Evolutionary conservation across 306 rosid genomes (phyloP), one percentile per base, ranked within the genome.

Genomic region (Fagus sylvatica): DNA sequence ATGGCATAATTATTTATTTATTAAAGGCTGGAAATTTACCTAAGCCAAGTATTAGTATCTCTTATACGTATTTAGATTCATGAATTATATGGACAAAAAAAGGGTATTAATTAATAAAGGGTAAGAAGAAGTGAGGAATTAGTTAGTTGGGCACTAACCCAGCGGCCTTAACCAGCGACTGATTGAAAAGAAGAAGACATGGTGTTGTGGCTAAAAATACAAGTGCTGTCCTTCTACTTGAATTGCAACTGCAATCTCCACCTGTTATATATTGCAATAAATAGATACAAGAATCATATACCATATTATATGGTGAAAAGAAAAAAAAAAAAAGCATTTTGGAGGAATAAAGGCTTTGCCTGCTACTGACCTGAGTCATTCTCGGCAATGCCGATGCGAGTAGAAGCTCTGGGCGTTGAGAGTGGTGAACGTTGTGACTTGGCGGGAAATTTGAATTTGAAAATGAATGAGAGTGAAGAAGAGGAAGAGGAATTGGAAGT

Each of bases 191-290:
- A 84, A 89, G 87, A 79, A 94, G 87, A 73, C 88, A 84, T 3
- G 95, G 95, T 70, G 88, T 75, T 72, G 90, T 81, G 67, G 93
- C 86, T 53, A 88, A 62, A 82, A 85, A 57, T 22, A 91, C 61
- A 8, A 90, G 66, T 60, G 83, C 88, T 66, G 84, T 82, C 77
- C 97, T 90, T 71, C 87, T 82, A 49, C 77, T 75, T 78, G 81
- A 74, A 22, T 56, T n/a, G 17, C 77, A 51, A 4, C 53, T 51
- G 34, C 34, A 33, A 72, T 17, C 69, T 75, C 39, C 64, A 72
- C 41, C 87, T 83, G 86, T 5, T 28, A 74, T 71, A 13, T 16
- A 33, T 15, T 19, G 36, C 53, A 73, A 55, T 1, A 37, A 3
- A 64, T 17, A 28, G 5, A 1, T 41, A 41, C 39, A 43, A 15